Base-by-base conservation (phyloP, 306 rosid genomes). In the Gastrolobium villosum region DNA sequence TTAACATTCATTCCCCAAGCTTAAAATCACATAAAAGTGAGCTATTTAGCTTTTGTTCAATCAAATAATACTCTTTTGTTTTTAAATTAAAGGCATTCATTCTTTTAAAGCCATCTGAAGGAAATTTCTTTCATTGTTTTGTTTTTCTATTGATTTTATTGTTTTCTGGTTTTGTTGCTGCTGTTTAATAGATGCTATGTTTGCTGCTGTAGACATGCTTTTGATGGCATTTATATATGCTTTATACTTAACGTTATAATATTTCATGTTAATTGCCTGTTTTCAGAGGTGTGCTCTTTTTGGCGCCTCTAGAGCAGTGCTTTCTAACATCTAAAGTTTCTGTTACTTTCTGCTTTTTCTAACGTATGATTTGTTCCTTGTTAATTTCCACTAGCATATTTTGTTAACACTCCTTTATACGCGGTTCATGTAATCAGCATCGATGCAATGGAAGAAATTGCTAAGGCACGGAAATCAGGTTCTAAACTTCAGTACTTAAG, bases 391-490 rank as follows among this genome's bases (percentile, higher is more conserved):
- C 65, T 64, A 71, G 98, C 97, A 52, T 68, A 82, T 82, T 94
- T 92, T 86, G 85, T 94, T 61, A 89, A 94, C 84, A 92, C 94
- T 65, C 97, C 98, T 54, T 89, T 94, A 48, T 92, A 94, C 70
- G 93, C 90, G 61, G 97, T 94, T 79, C 97, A 94, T 78, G 97
- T 92, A 75, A 94, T 94, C 97, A 94, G 98, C 92, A 94, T 90
- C 46, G 97, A 94, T 87, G 97, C 98, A 44, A 78, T 94, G 97
- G 94, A 94, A 88, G 98, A 94, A 83, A 87, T 94, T 77, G 97
- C 98, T 4, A 87, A 79, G 84, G 97, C 98, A 72, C 88, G 95
- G 49, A 92, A 89, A 88, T 78, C 88, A 90, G 97, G 98, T 94
- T 77, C 79, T 43, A 53, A 61, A 76, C 73, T 80, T 75, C 3